Evolutionary conservation across 2,329 filamentous ascomycete species (phyloP).

Genomic region (Trichoderma arundinaceum): DNA sequence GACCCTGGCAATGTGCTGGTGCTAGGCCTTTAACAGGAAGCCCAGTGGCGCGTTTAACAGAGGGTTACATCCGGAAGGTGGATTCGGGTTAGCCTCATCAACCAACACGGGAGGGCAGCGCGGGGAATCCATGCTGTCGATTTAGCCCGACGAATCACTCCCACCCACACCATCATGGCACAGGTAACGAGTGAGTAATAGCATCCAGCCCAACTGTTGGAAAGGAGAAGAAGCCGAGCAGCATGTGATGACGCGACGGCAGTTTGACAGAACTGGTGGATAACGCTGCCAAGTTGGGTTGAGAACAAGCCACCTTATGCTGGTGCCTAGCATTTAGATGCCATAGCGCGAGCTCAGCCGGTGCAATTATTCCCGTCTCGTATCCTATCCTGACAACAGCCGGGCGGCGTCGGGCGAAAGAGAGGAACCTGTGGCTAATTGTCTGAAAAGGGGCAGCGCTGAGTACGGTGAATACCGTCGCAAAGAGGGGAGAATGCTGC

Average conservation of each 20-base stretch:
- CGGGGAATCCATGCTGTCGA: constrained; percentile 22
- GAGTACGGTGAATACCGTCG: too few species aligned
- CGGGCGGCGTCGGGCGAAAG: neutral
- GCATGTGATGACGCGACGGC: constrained; percentile 12
- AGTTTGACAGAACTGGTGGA: neutral
- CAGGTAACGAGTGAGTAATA: constrained; percentile 10
- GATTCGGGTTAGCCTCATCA: constrained; percentile 2
- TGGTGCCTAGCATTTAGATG: constrained; percentile 2
- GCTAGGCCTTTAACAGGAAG: constrained; percentile 1
- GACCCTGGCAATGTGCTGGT: neutral
- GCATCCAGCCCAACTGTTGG: neutral
- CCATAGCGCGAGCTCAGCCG: neutral
- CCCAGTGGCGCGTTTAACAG: neutral
- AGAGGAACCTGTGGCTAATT: neutral
- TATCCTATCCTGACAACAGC: neutral
- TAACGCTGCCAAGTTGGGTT: neutral
- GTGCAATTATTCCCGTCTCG: constrained; percentile 4
- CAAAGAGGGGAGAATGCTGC: too few species aligned
- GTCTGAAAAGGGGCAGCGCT: too few species aligned
- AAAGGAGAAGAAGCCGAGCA: constrained; percentile 14
- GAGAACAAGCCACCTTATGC: neutral
- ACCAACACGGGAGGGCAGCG: neutral
- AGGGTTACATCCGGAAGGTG: constrained; percentile 3
- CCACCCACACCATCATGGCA: neutral
- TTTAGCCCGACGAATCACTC: constrained; percentile 1